Percentiles rank a stretch among this genome's conserved stretches.
Conservation (phyloP, 768 basidiomycete species). For the Sporobolomyces pararoseus region DNA sequence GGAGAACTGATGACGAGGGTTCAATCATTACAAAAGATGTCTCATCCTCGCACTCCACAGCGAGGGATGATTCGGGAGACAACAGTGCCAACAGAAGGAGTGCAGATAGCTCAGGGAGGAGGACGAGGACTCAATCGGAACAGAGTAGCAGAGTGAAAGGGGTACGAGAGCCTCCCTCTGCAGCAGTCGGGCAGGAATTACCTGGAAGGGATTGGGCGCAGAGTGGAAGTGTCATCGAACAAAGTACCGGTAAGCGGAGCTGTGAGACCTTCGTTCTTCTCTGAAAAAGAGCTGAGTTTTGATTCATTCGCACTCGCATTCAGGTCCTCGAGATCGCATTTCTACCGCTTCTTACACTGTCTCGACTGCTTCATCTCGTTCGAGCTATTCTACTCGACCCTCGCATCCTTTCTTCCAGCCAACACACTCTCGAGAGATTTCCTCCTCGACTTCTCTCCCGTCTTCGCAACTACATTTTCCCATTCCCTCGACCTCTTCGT, state of each 20-base stretch:
- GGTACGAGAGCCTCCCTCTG: neutral
- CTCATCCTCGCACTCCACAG: no score
- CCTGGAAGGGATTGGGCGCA: neutral
- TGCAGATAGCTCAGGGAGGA: neutral
- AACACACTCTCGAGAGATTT: neutral
- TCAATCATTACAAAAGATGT: neutral
- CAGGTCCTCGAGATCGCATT: neutral
- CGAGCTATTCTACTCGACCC: neutral
- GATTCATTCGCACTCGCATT: neutral
- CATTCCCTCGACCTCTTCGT: neutral
- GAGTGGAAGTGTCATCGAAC: neutral
- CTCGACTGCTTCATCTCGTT: constrained; percentile 1
- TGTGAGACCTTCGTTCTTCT: no score
- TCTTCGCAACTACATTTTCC: neutral
- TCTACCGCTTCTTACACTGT: neutral
- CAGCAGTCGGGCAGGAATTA: no score
- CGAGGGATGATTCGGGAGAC: no score
- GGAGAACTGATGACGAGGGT: neutral
- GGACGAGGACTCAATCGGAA: neutral
- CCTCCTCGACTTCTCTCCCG: constrained; percentile 1
- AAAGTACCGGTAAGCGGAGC: no score
- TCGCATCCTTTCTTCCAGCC: neutral
- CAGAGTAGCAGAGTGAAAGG: neutral
- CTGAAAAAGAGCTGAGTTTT: no score
- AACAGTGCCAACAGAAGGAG: no score